A percentile compares a stretch with the other conserved stretches of the same genome.
phyloP scores from a whole-genome alignment of 148 eudicot species.

The Rhododendron henanense region DNA sequence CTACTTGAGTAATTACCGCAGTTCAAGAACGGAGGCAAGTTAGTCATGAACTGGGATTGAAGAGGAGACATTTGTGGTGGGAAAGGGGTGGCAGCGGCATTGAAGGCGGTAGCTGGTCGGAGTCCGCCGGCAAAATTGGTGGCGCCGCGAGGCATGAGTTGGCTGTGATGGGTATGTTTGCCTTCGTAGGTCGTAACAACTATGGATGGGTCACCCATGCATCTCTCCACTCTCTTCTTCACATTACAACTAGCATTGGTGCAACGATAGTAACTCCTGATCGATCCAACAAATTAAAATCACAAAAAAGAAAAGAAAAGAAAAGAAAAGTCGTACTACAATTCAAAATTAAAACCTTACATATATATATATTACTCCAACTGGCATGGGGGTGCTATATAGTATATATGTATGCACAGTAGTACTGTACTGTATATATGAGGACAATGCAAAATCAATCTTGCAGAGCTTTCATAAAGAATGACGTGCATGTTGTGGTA shows the following conservation, averaged over 20 bases:
- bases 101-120: background rate
- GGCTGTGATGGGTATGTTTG: constrained; percentile 78
- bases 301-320: too few relatives aligned
- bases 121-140: background rate
- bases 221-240: constrained; percentile 90
- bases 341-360: too few relatives aligned
- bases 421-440: background rate
- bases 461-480: background rate
- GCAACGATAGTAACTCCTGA: constrained; percentile 96
- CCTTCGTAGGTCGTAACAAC: constrained; percentile 94
- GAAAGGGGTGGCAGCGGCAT: background rate
- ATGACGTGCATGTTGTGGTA: background rate
- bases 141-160: constrained; percentile 36
- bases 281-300: background rate
- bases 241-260: constrained; percentile 75
- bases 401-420: too few relatives aligned
- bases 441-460: background rate
- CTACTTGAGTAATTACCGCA: constrained; percentile 7
- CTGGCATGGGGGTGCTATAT: too few relatives aligned
- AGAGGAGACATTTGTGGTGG: constrained; percentile 16
- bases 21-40: constrained; percentile 8
- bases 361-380: too few relatives aligned
- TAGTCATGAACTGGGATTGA: constrained; percentile 10
- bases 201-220: constrained; percentile 49
- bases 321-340: too few relatives aligned